Evolutionary conservation across 192 early-diverging fungal genomes (phyloP), one percentile per base, ranked within the genome.

Genomic region (Cetraspora pellucida): DNA sequence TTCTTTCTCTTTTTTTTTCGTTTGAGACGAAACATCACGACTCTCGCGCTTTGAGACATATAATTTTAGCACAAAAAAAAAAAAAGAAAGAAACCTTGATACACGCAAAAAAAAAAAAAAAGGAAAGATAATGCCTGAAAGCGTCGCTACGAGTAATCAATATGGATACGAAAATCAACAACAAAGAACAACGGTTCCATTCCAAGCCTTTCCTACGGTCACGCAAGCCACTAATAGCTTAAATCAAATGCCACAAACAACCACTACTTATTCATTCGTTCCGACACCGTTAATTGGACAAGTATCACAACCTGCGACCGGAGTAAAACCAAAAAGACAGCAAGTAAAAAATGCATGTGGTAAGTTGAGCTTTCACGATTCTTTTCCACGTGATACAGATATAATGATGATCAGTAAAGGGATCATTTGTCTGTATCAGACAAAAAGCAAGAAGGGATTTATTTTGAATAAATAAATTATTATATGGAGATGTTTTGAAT

Each of bases 341-440:
- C 95, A 96, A 78, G 95, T 96, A 57, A 96, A 96, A 76, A 96
- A 94, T 79, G 95, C 95, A 10, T 96, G 95, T 86, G 91, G 91
- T 92, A 87, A 80, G 84, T 81, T 37, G 16, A 14, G 21, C 37
- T 19, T 50, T 43, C 30, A 21, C 43, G 0, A 25, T 27, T n/a
- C 28, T 27, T 59, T 69, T 16, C 28, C 66, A 52, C 43, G 10
- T 64, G 27, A 10, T 28, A 23, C 59, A 10, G 10, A n/a, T 31
- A 19, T 50, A 21, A 37, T 10, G 50, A 31, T 37, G 37, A 37
- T 37, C 37, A 37, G 7, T 2, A 37, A 37, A 37, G 7, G 7
- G 37, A 37, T 37, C 37, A 37, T 37, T 6, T 37, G 1, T 37
- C 37, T 37, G 37, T 37, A n/a, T n/a, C n/a, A n/a, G n/a, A n/a